Percentiles rank a stretch among this genome's conserved stretches.
Evolutionary conservation across 495 filamentous ascomycete species (phyloP).

Genomic region (Pseudevernia furfuracea): DNA sequence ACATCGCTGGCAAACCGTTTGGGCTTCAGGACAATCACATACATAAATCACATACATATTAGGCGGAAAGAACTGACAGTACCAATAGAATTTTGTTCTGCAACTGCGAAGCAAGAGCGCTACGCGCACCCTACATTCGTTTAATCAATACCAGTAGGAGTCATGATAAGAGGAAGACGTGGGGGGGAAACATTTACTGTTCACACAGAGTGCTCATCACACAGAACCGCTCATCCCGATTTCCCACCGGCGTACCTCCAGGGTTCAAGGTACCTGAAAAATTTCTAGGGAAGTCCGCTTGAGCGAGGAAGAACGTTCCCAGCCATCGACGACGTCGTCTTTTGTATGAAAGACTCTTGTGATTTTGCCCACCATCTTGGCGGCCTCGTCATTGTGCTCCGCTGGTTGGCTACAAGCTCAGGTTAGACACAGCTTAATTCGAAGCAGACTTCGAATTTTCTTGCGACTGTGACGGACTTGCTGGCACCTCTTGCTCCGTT

Average conservation of each 20-base stretch:
- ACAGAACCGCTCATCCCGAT: background rate
- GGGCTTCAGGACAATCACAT: slow-evolving; percentile 2
- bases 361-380: background rate
- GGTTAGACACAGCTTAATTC: background rate
- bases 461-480: background rate
- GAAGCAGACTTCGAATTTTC: background rate
- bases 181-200: background rate
- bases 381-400: background rate
- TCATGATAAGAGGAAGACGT: background rate
- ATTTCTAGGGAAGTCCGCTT: background rate
- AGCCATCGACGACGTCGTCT: background rate
- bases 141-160: background rate
- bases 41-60: slow-evolving; percentile 8
- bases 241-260: background rate
- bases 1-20: background rate
- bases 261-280: background rate
- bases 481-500: background rate
- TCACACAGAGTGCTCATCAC: background rate
- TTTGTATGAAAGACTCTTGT: background rate
- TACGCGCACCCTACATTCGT: slow-evolving; percentile 12
- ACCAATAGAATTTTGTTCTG: background rate
- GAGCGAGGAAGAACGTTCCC: background rate
- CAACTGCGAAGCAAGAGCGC: slow-evolving; percentile 6
- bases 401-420: background rate
- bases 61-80: slow-evolving; percentile 1